Evolutionary conservation across 305 asterid genomes (phyloP), one percentile per base, ranked within the genome.

Genomic region (Fraxinus sp.): DNA sequence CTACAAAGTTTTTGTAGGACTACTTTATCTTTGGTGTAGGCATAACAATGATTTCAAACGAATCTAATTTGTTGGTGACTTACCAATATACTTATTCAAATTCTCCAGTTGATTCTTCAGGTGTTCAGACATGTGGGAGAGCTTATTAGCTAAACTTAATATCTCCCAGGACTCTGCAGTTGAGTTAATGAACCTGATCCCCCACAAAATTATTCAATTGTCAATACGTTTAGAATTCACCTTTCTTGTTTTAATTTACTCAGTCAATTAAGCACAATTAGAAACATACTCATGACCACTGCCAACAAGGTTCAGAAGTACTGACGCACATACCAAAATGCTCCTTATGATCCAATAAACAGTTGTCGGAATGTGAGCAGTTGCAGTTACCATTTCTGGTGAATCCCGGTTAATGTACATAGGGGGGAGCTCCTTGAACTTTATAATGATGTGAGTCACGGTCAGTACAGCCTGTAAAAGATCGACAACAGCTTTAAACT

Each of bases 81-180:
- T 32, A 90, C 98, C 93, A 33, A 92, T 87, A 78, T 82, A 80
- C 33, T 81, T 87, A 68, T 71, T 49, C 55, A 49, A 49, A 14
- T 49, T 49, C 2, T 49, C 18, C 59, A 49, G 59, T 49, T 49
- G 59, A 14, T 16, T 4, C 59, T 49, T 18, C 59, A 49, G 20
- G 87, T 90, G 92, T 4, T 89, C 97, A 81, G 83, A 68, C 81
- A 93, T 91, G 81, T 90, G 91, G 0, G 88, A 86, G 49, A 95
- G 95, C 91, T 92, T 94, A 84, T 94, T 97, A 18, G 90, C 90
- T 87, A 95, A 83, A 55, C 91, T 90, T 22, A 84, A 77, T 81
- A 94, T 79, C 90, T 95, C 99, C 97, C 97, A 94, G 0, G 95
- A 79, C 87, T 90, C 96, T 0, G 94, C 82, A 33, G 97, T 89